A percentile compares a stretch with the other conserved stretches of the same genome.
These are phyloP conservation scores for Candida gorgasii DNA, from an alignment of 805 yeast species.

Conservation along the genomic window DNA sequence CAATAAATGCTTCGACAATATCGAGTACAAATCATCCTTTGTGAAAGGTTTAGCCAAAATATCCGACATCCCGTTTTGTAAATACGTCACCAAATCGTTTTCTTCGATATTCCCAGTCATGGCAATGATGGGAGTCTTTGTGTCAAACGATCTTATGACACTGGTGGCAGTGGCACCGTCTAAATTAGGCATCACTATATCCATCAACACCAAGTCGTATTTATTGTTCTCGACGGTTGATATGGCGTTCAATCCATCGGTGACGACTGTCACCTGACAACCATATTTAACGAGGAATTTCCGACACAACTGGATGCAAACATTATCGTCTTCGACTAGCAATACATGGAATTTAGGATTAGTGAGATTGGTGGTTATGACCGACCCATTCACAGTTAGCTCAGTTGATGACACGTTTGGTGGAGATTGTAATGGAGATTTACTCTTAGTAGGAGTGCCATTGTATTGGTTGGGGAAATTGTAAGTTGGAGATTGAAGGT, in stretches of 20 bases:
- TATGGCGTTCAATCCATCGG: slow-evolving; percentile 90
- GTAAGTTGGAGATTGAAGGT: slow-evolving; percentile 5
- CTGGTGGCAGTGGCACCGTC: slow-evolving; percentile 92
- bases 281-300: slow-evolving; percentile 86
- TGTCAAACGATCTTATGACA: slow-evolving; percentile 81
- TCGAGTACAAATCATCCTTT: slow-evolving; percentile 76
- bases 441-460: slow-evolving; percentile 7
- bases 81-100: slow-evolving; percentile 74
- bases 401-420: slow-evolving; percentile 4
- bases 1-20: slow-evolving; percentile 71
- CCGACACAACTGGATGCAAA: slow-evolving; percentile 79
- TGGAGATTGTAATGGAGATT: slow-evolving; percentile 11
- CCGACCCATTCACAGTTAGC: slow-evolving; percentile 11
- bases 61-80: slow-evolving; percentile 89
- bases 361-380: slow-evolving; percentile 26
- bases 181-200: slow-evolving; percentile 84
- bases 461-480: neutral
- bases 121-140: slow-evolving; percentile 85
- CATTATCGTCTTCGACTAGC: slow-evolving; percentile 78
- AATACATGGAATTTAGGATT: slow-evolving; percentile 65
- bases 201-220: slow-evolving; percentile 81
- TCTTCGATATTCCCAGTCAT: slow-evolving; percentile 91
- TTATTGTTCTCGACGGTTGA: slow-evolving; percentile 67
- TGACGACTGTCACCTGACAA: slow-evolving; percentile 87
- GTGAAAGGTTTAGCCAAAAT: slow-evolving; percentile 93